Base-by-base conservation (phyloP, 202 grass and related monocot species). In the Carex sylvatica region DNA sequence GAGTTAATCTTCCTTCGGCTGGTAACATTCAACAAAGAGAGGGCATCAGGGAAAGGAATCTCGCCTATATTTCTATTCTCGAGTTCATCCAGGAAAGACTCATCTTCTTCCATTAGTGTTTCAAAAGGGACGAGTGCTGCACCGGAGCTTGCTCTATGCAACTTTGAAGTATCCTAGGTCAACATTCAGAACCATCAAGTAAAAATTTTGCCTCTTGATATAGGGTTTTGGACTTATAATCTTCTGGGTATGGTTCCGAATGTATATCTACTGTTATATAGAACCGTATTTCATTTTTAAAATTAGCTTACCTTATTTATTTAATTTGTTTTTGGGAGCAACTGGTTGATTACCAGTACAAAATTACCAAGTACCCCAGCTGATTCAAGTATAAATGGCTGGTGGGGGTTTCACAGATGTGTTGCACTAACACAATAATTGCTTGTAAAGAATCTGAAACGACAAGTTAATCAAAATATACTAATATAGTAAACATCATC, bases 21-120 rank as follows among this genome's bases (percentile, higher is more conserved):
- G 24, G 92, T 98, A 82, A 98, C 92, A 83, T 93, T 83, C 65
- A 93, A 60, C 53, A 98, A 89, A 85, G 92, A 84, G 84, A 89
- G 83, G 85, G 88, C 89, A 74, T 94, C 88, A 71, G 89, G 88
- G 77, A 98, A 86, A 92, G 82, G 77, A 87, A 82, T 63, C 75
- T 89, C 83, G 61, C 79, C 73, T 38, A 0, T 22, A 54, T 91
- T 82, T 80, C 63, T 35, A 35, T 87, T 74, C 56, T 83, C 87
- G 36, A 79, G 9, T 66, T 87, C 80, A 87, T 63, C 81, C 78
- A 35, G 31, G 88, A n/a, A 86, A 80, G 60, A 79, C 40, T 86
- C 74, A 8, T 40, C 38, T 40, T 40, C 38, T 40, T 40, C 38
- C 38, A 40, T 40, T 7, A 40, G 38, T 40, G 6, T 40, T 40